Percentiles rank a stretch among this genome's conserved stretches.
Conservation (phyloP, 176 grass and related monocot species). For the Carex kokanica region DNA sequence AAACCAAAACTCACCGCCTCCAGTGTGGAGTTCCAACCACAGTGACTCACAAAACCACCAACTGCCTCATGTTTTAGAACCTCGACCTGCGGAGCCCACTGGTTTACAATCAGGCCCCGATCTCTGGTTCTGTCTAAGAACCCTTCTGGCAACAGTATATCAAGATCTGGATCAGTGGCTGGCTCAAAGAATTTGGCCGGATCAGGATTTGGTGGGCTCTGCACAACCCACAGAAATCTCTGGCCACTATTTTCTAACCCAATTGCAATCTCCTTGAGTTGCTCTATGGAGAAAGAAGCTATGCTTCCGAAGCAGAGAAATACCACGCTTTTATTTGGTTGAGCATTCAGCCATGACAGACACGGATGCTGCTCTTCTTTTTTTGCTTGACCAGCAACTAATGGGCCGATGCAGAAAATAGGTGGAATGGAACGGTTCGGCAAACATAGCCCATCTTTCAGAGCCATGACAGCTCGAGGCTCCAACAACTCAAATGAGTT, state of each 20-base stretch:
- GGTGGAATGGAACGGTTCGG: not conserved
- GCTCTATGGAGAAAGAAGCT: constrained; percentile 25
- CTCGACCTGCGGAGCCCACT: constrained; percentile 37
- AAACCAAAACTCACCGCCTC: constrained; percentile 29
- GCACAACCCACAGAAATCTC: constrained; percentile 41
- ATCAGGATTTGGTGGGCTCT: not conserved
- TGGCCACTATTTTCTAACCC: constrained; percentile 40
- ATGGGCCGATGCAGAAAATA: constrained; percentile 25
- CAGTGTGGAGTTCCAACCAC: constrained; percentile 40
- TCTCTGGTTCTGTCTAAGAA: constrained; percentile 23
- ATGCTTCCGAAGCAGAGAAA: constrained; percentile 44
- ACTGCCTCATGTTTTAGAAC: constrained; percentile 17
- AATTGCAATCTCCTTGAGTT: constrained; percentile 33
- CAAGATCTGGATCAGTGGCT: not conserved
- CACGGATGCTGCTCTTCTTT: constrained; percentile 10
- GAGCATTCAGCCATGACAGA: constrained; percentile 33
- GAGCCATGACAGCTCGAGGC: not conserved
- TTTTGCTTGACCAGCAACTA: not conserved
- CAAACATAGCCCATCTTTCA: constrained; percentile 8
- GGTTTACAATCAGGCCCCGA: constrained; percentile 25
- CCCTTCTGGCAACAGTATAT: constrained; percentile 15
- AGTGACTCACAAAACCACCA: constrained; percentile 35
- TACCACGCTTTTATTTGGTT: constrained; percentile 31
- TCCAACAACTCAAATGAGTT: constrained; percentile 31
- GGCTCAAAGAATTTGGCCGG: not conserved